A percentile compares a stretch with the other conserved stretches of the same genome.
Evolutionary conservation across 192 early-diverging fungal species (phyloP).

Genomic region (Coemansia javaensis): DNA sequence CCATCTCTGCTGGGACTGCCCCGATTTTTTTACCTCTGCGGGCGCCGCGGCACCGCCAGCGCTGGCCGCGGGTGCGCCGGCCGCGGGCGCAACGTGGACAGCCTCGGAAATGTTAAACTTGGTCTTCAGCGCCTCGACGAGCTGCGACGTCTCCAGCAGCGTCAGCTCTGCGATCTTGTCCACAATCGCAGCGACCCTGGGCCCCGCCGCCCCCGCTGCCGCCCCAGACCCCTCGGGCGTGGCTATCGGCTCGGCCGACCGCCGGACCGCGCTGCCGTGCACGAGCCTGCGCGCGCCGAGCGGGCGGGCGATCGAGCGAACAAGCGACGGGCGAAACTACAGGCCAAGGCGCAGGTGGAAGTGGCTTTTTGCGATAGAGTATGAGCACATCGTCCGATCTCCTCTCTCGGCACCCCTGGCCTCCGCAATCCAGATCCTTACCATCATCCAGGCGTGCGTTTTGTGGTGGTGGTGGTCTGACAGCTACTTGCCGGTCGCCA

Average conservation of each 20-base stretch:
- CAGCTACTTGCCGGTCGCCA: no score
- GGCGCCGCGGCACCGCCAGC: conserved; percentile 66
- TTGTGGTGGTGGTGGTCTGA: no score
- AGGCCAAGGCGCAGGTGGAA: background rate
- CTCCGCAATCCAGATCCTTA: no score
- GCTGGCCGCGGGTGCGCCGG: conserved; percentile 55
- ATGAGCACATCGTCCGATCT: no score
- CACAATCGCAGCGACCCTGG: conserved; percentile 80
- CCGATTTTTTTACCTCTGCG: conserved; percentile 47
- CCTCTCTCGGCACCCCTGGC: no score
- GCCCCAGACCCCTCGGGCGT: conserved; percentile 57
- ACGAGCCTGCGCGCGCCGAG: conserved; percentile 34
- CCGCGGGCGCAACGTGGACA: conserved; percentile 71
- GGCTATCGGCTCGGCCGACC: conserved; percentile 55
- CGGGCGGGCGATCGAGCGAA: conserved; percentile 35
- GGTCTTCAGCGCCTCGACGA: conserved; percentile 82
- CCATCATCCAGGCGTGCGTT: no score
- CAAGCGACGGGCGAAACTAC: conserved; percentile 35
- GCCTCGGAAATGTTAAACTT: conserved; percentile 89
- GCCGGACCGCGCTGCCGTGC: conserved; percentile 39
- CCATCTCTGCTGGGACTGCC: background rate
- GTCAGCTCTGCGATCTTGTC: conserved; percentile 88
- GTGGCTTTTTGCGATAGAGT: no score
- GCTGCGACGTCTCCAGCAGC: conserved; percentile 85
- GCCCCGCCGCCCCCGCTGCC: conserved; percentile 32